phyloP scores from a whole-genome alignment of 768 basidiomycete species.

The Agrocybe pediades region DNA sequence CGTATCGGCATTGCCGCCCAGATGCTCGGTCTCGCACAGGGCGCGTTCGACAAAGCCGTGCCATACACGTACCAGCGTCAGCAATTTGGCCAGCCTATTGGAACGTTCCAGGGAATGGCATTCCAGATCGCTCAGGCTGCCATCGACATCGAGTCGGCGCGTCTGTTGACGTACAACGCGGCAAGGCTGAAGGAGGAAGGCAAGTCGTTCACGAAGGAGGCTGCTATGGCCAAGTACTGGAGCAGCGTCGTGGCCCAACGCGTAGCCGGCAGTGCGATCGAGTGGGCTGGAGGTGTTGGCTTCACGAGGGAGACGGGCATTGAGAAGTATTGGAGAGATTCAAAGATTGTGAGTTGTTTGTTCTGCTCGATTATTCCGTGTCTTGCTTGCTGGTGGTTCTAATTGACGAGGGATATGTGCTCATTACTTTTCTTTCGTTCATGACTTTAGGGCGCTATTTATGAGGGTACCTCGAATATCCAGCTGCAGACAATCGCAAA shows the following conservation, averaged over 20 bases:
- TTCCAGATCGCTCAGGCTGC: slow-evolving; percentile 94
- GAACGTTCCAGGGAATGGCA: slow-evolving; percentile 94
- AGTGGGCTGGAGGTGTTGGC: slow-evolving; percentile 94
- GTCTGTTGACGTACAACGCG: slow-evolving; percentile 94
- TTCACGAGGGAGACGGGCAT: slow-evolving; percentile 94
- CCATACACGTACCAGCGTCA: slow-evolving; percentile 91
- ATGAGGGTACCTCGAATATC: slow-evolving; percentile 97
- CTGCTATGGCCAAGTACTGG: slow-evolving; percentile 98
- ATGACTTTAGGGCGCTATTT: slow-evolving; percentile 72
- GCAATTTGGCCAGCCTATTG: slow-evolving; percentile 94
- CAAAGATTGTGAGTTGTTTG: slow-evolving; percentile 77
- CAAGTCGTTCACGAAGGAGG: slow-evolving; percentile 83
- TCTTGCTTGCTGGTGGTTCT: too few relatives aligned
- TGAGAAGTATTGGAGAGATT: slow-evolving; percentile 96
- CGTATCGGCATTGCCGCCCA: slow-evolving; percentile 98
- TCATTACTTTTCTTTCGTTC: background rate
- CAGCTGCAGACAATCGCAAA: slow-evolving; percentile 96
- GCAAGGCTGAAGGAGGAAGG: slow-evolving; percentile 95
- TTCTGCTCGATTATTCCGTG: background rate
- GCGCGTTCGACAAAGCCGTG: slow-evolving; percentile 95
- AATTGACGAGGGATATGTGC: background rate
- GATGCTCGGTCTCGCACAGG: slow-evolving; percentile 98
- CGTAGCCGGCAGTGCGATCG: slow-evolving; percentile 88
- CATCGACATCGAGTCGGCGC: slow-evolving; percentile 86
- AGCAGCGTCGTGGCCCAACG: slow-evolving; percentile 86